Base-by-base conservation (phyloP, 805 yeast species). In the Clavispora vitiphila region DNA sequence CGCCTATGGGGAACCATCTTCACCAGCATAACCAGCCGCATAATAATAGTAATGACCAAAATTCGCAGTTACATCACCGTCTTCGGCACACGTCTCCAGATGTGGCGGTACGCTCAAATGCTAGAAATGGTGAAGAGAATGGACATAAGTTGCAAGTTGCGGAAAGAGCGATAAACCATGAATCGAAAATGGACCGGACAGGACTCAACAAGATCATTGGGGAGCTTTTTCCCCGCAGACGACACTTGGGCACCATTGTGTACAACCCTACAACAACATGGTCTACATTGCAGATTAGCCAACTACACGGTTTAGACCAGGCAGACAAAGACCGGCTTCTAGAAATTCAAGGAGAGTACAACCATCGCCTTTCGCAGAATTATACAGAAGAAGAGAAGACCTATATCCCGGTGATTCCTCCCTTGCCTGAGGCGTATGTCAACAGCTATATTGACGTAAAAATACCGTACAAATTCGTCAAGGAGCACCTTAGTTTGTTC, bases 241-340 rank as follows among this genome's bases (percentile, higher is more conserved):
- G 52, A 25, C 62, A 42, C 55, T 54, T 55, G 41, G 61, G 52
- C 44, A 60, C 49, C 39, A 55, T 47, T 16, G 57, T 81, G 0
- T 86, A 86, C 56, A 73, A 72, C 34, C 76, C 78, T 8, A 69
- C 71, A 16, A 80, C 82, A 11, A 78, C 83, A 0, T 64, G 66
- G 63, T 57, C 62, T 1, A 64, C 75, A 0, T 44, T 68, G 19
- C 72, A 68, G 48, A 46, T 58, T 56, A 38, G 57, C 30, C 51
- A 39, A 20, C 40, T 52, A 37, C 40, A 35, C 20, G 54, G 53
- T 20, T 46, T 62, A 27, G 46, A 53, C 19, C 55, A 53, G 5
- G 65, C 65, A 37, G 65, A 66, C 40, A 49, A 47, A 20, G 56
- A 51, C 16, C 49, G 55, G 6, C 61, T 67, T 22, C 37, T 43